Evolutionary conservation across 1,139 yeast species (phyloP), one percentile per base, ranked within the genome.

Genomic region (Candida sp.): DNA sequence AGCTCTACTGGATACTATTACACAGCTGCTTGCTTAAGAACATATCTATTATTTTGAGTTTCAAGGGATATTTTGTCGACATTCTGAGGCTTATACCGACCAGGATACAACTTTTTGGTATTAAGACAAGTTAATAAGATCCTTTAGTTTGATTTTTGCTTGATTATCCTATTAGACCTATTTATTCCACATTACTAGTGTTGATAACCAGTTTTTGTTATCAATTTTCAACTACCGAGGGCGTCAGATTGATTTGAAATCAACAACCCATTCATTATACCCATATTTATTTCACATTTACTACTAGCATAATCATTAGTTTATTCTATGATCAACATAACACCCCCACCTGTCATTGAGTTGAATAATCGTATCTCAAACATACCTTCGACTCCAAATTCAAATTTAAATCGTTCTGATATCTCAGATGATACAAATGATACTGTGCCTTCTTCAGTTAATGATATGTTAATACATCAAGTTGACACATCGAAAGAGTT

Each of bases 381-480:
- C 12, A 7, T 37, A 21, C 39, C 39, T 5, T 25, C 39, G 8
- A 37, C 34, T 19, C 39, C 39, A 7, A 37, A 30, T 12, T 37
- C 34, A 11, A 37, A 37, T 21, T 27, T 37, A 9, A 21, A 25
- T 19, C 12, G 19, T 29, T 37, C 39, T 9, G 39, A 37, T 11
- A 29, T 37, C 27, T 37, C 39, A 29, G 34, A 32, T 32, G 34
- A 37, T 5, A 19, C 39, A 4, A 27, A 21, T 21, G 39, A 37
- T 12, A 37, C 39, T 3, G 34, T 37, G 5, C 39, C 39, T 29
- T 37, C 39, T 19, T 32, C 30, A 30, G 34, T 37, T 11, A 37
- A 37, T 21, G 39, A 37, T 12, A 15, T 29, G 29, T 19, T 37
- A 32, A 12, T 32, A 7, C 33, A 37, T 15, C 39, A 37, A 29